phyloP scores from a whole-genome alignment of 192 early-diverging fungal genomes.

The Backusella circina region DNA sequence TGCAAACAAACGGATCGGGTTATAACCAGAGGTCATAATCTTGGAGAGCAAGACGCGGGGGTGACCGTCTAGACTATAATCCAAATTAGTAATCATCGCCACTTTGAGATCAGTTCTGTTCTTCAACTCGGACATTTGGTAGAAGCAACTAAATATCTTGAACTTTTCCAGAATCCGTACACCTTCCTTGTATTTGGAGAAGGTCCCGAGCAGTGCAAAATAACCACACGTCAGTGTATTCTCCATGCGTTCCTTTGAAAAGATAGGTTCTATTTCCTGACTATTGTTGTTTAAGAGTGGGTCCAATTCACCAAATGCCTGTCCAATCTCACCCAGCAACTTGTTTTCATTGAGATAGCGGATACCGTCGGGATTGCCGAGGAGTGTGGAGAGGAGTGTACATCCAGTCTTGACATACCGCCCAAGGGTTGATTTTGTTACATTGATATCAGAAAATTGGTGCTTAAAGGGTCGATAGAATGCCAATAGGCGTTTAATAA shows the following conservation, averaged over 20 bases:
- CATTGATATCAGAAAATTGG: conserved; percentile 65
- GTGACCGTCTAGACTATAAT: conserved; percentile 80
- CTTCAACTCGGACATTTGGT: conserved; percentile 72
- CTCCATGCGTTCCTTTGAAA: conserved; percentile 74
- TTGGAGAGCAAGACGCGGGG: conserved; percentile 77
- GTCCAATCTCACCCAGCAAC: conserved; percentile 66
- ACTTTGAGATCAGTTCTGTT: conserved; percentile 77
- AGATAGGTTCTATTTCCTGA: conserved; percentile 56
- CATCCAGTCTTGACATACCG: conserved; percentile 62
- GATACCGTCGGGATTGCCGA: conserved; percentile 60
- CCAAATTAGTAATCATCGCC: conserved; percentile 65
- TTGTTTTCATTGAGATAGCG: conserved; percentile 67
- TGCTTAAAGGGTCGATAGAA: conserved; percentile 72
- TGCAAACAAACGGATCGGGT: conserved; percentile 71
- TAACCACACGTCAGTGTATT: conserved; percentile 70
- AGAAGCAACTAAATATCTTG: conserved; percentile 76
- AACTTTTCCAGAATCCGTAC: conserved; percentile 66
- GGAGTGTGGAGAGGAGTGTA: conserved; percentile 62
- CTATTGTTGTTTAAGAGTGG: conserved; percentile 46
- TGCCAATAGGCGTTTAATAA: conserved; percentile 65
- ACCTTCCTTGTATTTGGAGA: conserved; percentile 63
- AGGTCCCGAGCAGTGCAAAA: conserved; percentile 68
- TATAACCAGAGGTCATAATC: conserved; percentile 82
- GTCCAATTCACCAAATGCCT: conserved; percentile 71
- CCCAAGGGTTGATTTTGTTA: conserved; percentile 36